A percentile compares a stretch with the other conserved stretches of the same genome.
Conservation (phyloP, 1,284 basidiomycete genomes). For the Cronartium ribicola region DNA sequence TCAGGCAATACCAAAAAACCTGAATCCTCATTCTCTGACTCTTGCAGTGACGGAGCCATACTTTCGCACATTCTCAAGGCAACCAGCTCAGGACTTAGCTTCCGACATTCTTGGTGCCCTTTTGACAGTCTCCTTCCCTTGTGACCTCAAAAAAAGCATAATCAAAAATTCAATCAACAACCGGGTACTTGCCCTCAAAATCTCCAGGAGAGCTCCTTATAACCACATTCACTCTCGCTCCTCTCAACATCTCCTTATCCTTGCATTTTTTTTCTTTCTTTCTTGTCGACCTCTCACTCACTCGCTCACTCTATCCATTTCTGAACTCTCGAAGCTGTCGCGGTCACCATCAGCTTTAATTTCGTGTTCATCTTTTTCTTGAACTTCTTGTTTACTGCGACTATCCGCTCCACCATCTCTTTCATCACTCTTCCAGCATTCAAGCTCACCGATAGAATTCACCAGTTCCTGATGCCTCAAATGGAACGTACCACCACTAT, state of each 20-base stretch:
- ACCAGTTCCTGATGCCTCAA: too few species aligned
- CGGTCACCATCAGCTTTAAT: background rate
- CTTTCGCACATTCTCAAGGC: background rate
- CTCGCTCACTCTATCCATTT: constrained; percentile 19
- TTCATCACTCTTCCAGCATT: constrained; percentile 9
- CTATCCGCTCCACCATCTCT: background rate
- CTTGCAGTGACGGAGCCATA: background rate
- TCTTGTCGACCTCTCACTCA: constrained; percentile 13
- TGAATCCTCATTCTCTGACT: background rate
- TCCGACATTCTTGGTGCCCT: background rate
- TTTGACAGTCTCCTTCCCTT: background rate
- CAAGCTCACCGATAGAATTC: background rate
- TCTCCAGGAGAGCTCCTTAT: background rate
- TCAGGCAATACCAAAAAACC: background rate
- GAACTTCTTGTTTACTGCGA: constrained; percentile 17
- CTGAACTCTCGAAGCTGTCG: background rate
- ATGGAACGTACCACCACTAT: too few species aligned
- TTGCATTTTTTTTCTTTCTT: constrained; percentile 5
- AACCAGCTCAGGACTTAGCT: constrained; percentile 1
- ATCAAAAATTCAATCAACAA: background rate
- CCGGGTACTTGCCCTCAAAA: background rate
- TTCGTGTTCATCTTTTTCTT: constrained; percentile 2
- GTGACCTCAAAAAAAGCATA: too few species aligned
- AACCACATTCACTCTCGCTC: background rate
- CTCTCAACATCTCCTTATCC: background rate